Base-by-base conservation (phyloP, 2,329 filamentous ascomycete species). In the Didymella arachidicola region DNA sequence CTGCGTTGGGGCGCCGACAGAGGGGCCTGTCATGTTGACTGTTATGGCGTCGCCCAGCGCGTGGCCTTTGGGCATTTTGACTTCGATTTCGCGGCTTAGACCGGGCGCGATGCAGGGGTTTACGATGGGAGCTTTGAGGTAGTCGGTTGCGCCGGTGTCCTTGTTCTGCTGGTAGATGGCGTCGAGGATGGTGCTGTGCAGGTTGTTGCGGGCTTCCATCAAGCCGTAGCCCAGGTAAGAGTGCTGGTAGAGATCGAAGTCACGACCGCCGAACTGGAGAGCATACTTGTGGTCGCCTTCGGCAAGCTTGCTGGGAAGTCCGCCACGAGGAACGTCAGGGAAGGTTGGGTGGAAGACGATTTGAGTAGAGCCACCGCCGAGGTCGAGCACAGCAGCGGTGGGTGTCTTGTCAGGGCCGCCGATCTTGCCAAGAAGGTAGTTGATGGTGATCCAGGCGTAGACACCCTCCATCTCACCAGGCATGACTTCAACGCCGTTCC, bases 291-390 rank as follows among this genome's bases (percentile, higher is more conserved):
- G 95, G 74, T 98, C 93, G 56, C 95, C 95, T 42, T 93, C 89
- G 18, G 89, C 85, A 71, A 99, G 85, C 76, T 89, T 90, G 75
- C 92, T 89, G 0, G 93, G 93, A 83, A 97, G 90, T 59, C 93
- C 93, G 62, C 91, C 91, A 48, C 84, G 82, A 54, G 85, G 79
- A 56, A 86, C 85, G 54, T 86, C 85, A 76, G 91, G 89, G 80
- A 97, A 99, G 50, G 90, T 96, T 22, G 96, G 96, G 82, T 99
- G 88, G 79, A 98, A 99, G 67, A 99, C 96, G 74, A 99, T 97
- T 81, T 99, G 95, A 14, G 96, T 99, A 22, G 93, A 97, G 53
- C 95, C 95, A 71, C 95, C 95, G 63, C 95, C 95, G 47, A 99
- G 89, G 75, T 99, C 95, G 72, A 99, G 97, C 59, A 97, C 88